A percentile compares a stretch with the other conserved stretches of the same genome.
These are phyloP conservation scores for Pseudogymnoascus sp. DNA, from an alignment of 2,329 filamentous ascomycete genomes.

Conservation along the genomic window DNA sequence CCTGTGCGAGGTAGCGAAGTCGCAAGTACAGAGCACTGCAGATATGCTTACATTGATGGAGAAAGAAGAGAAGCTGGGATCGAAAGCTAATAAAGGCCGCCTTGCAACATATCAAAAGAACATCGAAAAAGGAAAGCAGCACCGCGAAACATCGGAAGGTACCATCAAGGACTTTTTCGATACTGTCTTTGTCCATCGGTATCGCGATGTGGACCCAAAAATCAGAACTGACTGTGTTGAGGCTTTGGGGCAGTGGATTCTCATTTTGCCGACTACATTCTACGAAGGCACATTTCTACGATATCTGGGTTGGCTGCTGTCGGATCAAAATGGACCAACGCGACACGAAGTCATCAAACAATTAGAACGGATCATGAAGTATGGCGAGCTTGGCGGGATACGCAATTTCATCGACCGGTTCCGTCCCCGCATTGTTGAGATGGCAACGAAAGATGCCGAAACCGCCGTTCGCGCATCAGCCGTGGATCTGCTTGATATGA, in stretches of 20 bases:
- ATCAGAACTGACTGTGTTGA: constrained; percentile 85
- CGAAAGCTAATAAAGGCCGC: constrained; percentile 69
- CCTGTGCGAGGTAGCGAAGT: constrained; percentile 65
- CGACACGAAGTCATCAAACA: constrained; percentile 83
- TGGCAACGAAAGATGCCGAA: constrained; percentile 81
- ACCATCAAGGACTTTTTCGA: constrained; percentile 83
- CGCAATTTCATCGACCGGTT: constrained; percentile 93
- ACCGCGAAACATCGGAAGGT: constrained; percentile 53
- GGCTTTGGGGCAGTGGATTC: constrained; percentile 83
- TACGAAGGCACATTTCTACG: constrained; percentile 85
- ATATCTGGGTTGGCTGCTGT: constrained; percentile 93
- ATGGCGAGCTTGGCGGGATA: constrained; percentile 65
- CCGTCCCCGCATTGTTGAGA: constrained; percentile 78
- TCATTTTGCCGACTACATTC: constrained; percentile 75
- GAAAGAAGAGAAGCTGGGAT: constrained; percentile 64
- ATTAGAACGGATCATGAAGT: constrained; percentile 69
- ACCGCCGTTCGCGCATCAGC: constrained; percentile 70
- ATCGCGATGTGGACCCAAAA: constrained; percentile 84
- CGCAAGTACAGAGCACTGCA: constrained; percentile 64
- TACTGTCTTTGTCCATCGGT: constrained; percentile 88
- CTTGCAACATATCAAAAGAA: constrained; percentile 66
- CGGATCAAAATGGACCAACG: constrained; percentile 67
- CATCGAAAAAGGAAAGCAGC: constrained; percentile 40
- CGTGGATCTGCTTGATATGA: constrained; percentile 72
- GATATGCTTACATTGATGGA: constrained; percentile 74